Percentiles rank a stretch among this genome's conserved stretches.
Conservation (phyloP, 305 asterid genomes). For the Solanum hybrid region DNA sequence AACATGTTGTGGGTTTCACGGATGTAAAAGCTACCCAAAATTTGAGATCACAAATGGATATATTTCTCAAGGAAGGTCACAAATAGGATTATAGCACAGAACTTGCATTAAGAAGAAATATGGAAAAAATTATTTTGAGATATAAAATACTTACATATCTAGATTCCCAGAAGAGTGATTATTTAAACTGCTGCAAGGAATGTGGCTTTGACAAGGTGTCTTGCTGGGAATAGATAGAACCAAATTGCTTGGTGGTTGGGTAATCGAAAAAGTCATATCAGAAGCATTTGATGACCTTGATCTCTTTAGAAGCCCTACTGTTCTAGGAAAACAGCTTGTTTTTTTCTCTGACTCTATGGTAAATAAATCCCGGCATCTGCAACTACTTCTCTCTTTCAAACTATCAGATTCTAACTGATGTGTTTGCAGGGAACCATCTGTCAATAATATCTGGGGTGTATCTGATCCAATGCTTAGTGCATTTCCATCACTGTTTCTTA, state of each 20-base stretch:
- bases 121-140: neutral
- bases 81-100: neutral
- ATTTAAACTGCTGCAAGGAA: constrained; percentile 17
- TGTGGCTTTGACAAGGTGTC: constrained; percentile 17
- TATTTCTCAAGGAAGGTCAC: neutral
- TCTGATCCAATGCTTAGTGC: constrained; percentile 36
- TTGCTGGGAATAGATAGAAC: constrained; percentile 12
- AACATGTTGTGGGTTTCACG: neutral
- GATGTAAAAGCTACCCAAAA: neutral
- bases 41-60: neutral
- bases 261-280: constrained; percentile 1
- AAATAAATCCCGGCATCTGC: constrained; percentile 14
- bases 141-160: constrained; percentile 14
- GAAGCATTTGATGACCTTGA: constrained; percentile 5
- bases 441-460: constrained; percentile 19
- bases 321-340: constrained; percentile 27
- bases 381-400: constrained; percentile 13
- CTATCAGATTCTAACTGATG: constrained; percentile 11
- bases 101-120: neutral
- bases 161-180: constrained; percentile 9
- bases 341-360: constrained; percentile 22
- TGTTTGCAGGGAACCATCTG: constrained; percentile 8
- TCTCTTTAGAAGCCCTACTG: constrained; percentile 12
- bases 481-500: constrained; percentile 56
- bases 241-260: constrained; percentile 10